Base-by-base conservation (phyloP, 306 rosid species). In the Pachyrhizus erosus region DNA sequence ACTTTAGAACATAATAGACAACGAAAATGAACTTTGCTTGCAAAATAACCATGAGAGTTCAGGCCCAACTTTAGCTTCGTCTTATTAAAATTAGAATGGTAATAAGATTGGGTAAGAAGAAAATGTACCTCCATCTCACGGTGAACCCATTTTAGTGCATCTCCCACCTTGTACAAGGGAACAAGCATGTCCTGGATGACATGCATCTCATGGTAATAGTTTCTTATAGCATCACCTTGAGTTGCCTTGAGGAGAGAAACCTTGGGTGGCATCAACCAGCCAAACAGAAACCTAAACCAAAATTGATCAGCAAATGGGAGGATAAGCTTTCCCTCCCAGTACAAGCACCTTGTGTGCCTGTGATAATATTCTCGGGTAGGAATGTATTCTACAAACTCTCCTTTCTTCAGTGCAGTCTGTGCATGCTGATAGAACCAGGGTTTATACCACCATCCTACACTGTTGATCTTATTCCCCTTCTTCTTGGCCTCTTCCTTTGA, bases 241-340 rank as follows among this genome's bases (percentile, higher is more conserved):
- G 99, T 96, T 66, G 99, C 99, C 89, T 96, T 96, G 71, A 96
- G 97, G 58, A 96, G 87, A 82, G 99, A 91, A 81, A 96, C 94
- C 91, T 93, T 96, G 34, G 99, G 99, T 15, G 99, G 99, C 99
- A 96, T 96, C 92, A 93, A 61, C 99, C 99, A 96, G 60, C 99
- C 99, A 49, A 93, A 26, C 54, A 96, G 89, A 83, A 78, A 91
- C 89, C 99, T 88, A 79, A 96, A 96, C 98, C 99, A 93, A 54
- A 70, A 92, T 71, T 96, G 99, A 86, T 96, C 99, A 15, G 87
- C 99, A 65, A 96, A 96, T 4, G 99, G 98, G 77, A 96, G 97
- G 82, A 96, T 96, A 79, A 96, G 99, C 87, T 93, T 96, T 78
- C 98, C 99, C 87, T 96, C 99, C 99, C 99, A 96, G 62, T 93